These are phyloP conservation scores for Albophoma yamanashiensis DNA, from an alignment of 2,329 filamentous ascomycete genomes.

Conservation along the genomic window DNA sequence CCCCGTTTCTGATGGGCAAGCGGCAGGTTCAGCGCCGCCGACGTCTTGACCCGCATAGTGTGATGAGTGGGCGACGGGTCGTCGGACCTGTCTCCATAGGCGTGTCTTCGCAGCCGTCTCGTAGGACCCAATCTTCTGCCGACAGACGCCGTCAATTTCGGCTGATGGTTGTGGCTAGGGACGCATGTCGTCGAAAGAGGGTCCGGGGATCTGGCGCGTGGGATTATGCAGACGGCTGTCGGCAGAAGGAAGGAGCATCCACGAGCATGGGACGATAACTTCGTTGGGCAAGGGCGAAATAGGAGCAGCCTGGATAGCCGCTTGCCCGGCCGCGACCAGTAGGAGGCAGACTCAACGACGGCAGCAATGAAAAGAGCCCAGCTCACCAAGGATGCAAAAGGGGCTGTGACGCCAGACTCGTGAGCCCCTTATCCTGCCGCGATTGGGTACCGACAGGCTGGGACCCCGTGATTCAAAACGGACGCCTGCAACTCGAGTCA, in stretches of 20 bases:
- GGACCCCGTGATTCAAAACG: neutral
- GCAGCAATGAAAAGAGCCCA: neutral
- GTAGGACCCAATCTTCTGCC: neutral
- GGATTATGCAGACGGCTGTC: neutral
- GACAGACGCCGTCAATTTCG: neutral
- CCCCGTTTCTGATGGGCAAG: constrained; percentile 18
- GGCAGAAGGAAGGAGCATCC: neutral
- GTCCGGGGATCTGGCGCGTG: neutral
- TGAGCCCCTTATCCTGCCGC: neutral
- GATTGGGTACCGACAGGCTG: neutral
- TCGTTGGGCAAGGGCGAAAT: neutral
- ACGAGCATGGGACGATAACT: neutral
- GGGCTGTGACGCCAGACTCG: neutral
- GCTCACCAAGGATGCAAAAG: neutral
- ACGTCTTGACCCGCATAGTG: neutral
- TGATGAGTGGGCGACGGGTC: neutral
- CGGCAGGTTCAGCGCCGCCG: neutral
- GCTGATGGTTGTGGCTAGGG: neutral
- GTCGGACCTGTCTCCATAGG: neutral
- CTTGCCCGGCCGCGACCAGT: neutral
- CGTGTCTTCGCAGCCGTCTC: neutral
- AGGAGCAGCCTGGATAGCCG: neutral
- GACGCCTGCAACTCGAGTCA: neutral
- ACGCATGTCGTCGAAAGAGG: neutral
- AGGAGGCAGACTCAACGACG: neutral